Evolutionary conservation across 768 basidiomycete species (phyloP), one percentile per base, ranked within the genome.

Genomic region (Fibroporia radiculosa): DNA sequence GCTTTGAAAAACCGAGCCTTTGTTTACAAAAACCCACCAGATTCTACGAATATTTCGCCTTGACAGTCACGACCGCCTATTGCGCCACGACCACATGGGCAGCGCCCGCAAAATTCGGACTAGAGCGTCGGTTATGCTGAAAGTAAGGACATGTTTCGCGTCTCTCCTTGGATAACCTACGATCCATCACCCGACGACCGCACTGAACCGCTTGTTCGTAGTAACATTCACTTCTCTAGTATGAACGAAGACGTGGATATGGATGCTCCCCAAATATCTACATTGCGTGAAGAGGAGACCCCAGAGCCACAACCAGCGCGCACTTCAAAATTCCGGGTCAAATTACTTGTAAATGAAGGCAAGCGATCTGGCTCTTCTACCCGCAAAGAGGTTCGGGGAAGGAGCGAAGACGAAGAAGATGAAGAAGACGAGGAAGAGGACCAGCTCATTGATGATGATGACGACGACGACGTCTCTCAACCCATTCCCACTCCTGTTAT

Each of bases 181-280:
- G 69, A 75, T 57, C 74, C 50, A 56, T 49, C 44, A 39, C 28
- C 34, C 25, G 42, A 33, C 35, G 47, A 20, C 19, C 35, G 31
- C 36, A 48, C 5, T 45, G 47, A 40, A 49, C 37, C 46, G 38
- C 52, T 52, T 37, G 40, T 36, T 28, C 44, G 43, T 34, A 52
- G 42, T 29, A 45, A 48, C 44, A 40, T 18, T 20, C 47, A 46
- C 48, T 34, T 48, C 47, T 45, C 38, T 35, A 50, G 42, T 44
- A 67, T 69, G 65, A 62, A 68, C 47, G 65, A 69, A 38, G 70
- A 73, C 44, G 55, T 69, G n/a, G 69, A 71, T 33, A 86, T 88
- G 83, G 87, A 88, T 29, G 83, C 86, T 26, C 87, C 87, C 28
- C 80, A 80, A 53, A 89, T 90, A 44, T 89, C 86, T 20, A 89